phyloP scores from a whole-genome alignment of 2,329 filamentous ascomycete species.

The Verticillium nubilum region DNA sequence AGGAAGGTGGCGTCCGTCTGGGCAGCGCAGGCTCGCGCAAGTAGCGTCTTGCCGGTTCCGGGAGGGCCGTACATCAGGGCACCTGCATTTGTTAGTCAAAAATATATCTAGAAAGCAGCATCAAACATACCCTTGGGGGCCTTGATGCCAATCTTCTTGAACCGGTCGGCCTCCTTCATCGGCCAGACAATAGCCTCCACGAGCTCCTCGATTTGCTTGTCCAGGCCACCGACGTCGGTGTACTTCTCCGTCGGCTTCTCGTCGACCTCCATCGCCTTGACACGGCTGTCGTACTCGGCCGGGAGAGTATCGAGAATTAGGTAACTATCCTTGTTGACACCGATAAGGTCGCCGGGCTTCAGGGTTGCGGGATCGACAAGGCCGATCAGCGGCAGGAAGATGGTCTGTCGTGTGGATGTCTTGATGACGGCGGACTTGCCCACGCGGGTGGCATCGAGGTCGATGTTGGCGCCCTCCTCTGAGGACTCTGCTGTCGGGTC shows the following conservation, averaged over 20 bases:
- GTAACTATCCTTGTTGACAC: conserved; percentile 99
- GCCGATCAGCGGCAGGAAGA: conserved; percentile 95
- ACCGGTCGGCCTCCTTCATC: conserved; percentile 98
- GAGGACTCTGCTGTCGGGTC: conserved; percentile 94
- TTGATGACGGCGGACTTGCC: conserved; percentile 99
- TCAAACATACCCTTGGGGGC: conserved; percentile 84
- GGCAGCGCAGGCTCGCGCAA: conserved; percentile 92
- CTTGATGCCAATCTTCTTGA: conserved; percentile 99
- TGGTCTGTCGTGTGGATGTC: conserved; percentile 96
- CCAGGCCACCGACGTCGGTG: conserved; percentile 91
- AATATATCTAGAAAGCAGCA: conserved; percentile 1
- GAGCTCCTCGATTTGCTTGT: conserved; percentile 98
- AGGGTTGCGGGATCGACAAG: conserved; percentile 92
- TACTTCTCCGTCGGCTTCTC: conserved; percentile 99
- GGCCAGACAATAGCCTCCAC: conserved; percentile 99
- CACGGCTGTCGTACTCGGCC: conserved; percentile 95
- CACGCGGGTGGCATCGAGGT: conserved; percentile 91
- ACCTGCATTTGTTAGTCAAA: conserved; percentile 44
- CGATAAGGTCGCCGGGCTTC: conserved; percentile 93
- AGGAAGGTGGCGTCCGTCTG: conserved; percentile 98
- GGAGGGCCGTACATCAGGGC: conserved; percentile 97
- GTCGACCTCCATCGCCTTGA: conserved; percentile 99
- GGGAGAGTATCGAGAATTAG: conserved; percentile 93
- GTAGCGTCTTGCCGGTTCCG: conserved; percentile 83
- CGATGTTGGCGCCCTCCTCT: conserved; percentile 97